Evolutionary conservation across 1,284 basidiomycete genomes (phyloP).

Genomic region (Agaricales sp.): DNA sequence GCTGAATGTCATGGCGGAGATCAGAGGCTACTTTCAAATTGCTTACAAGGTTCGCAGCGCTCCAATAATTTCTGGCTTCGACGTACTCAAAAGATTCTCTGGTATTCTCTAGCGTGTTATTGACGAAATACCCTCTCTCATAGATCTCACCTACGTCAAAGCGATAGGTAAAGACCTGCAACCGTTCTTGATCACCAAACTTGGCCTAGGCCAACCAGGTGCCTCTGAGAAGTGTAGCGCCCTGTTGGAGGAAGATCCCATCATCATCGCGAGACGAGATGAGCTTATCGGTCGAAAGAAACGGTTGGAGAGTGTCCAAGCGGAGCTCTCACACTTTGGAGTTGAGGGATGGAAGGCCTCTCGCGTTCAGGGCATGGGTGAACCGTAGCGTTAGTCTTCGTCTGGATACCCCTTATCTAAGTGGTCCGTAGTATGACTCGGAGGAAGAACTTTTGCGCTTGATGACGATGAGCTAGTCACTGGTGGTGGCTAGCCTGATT

Average conservation of each 20-base stretch:
- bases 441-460: too few relatives aligned
- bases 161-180: conserved; percentile 25
- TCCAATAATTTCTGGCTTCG: neutral
- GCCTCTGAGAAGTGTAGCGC: conserved; percentile 24
- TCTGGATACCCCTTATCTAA: too few relatives aligned
- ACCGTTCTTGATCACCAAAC: conserved; percentile 24
- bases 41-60: conserved; percentile 33
- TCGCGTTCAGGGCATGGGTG: too few relatives aligned
- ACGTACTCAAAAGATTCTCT: neutral
- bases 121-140: conserved; percentile 34
- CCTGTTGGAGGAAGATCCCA: conserved; percentile 33
- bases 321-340: conserved; percentile 24
- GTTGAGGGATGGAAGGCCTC: too few relatives aligned
- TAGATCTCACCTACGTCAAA: conserved; percentile 33
- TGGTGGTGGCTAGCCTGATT: too few relatives aligned
- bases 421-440: too few relatives aligned
- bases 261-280: conserved; percentile 23
- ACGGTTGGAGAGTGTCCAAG: conserved; percentile 18
- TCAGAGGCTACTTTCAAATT: conserved; percentile 40
- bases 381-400: too few relatives aligned
- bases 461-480: too few relatives aligned
- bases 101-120: conserved; percentile 28
- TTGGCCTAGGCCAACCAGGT: conserved; percentile 26
- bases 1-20: conserved; percentile 39
- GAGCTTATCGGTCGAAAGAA: conserved; percentile 17